A percentile compares a stretch with the other conserved stretches of the same genome.
Evolutionary conservation across 2,329 filamentous ascomycete species (phyloP).

Genomic region (Fusarium verrucosum): DNA sequence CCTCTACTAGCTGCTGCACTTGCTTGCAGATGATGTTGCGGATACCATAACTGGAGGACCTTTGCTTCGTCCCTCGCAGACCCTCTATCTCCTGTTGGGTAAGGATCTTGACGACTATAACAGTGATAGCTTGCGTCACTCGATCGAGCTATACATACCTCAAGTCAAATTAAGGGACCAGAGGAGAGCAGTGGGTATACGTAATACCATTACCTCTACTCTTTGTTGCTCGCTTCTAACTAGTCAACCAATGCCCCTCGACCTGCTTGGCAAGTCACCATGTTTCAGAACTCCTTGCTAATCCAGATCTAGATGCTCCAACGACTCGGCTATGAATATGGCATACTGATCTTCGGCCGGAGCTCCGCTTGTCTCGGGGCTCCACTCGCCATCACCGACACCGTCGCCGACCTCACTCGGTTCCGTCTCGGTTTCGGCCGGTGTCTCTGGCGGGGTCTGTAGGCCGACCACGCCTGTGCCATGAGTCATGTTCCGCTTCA

Average conservation of each 20-base stretch:
- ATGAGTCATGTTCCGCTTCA: conserved; percentile 57
- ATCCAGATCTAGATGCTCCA: conserved; percentile 43
- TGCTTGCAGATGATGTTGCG: background rate
- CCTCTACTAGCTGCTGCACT: background rate
- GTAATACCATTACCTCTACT: conserved; percentile 1
- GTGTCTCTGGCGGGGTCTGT: conserved; percentile 64
- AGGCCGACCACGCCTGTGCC: conserved; percentile 48
- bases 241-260: background rate
- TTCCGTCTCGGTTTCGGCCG: conserved; percentile 65
- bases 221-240: background rate
- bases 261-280: background rate
- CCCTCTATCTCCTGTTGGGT: background rate
- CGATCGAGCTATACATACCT: background rate
- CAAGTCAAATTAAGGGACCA: background rate
- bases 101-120: background rate
- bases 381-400: conserved; percentile 19
- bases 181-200: background rate
- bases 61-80: background rate
- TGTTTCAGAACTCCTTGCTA: conserved; percentile 21
- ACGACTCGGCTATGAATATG: conserved; percentile 33
- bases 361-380: conserved; percentile 23
- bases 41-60: background rate
- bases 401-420: conserved; percentile 57
- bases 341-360: conserved; percentile 30
- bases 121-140: background rate